Conservation (phyloP, 495 filamentous ascomycete genomes). For the Paragyromitra xinjiangensis region DNA sequence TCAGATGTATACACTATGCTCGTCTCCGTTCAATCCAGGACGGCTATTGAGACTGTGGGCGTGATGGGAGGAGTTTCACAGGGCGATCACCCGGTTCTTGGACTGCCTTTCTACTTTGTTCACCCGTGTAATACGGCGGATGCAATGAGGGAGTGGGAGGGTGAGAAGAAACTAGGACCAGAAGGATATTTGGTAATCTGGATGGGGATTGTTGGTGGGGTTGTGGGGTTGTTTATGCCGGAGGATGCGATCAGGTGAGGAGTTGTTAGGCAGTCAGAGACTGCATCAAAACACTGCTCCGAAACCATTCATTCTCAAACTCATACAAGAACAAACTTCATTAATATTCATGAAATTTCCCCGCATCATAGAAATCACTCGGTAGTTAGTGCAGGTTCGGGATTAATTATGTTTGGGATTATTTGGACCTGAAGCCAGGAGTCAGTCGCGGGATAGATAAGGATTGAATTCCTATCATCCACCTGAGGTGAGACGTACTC, state of each 20-base stretch:
- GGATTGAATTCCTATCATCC: too few relatives aligned
- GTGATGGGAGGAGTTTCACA: conserved; percentile 49
- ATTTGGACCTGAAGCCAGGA: too few relatives aligned
- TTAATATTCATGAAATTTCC: not conserved
- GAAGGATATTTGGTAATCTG: conserved; percentile 45
- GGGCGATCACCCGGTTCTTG: conserved; percentile 42
- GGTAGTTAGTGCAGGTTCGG: not conserved
- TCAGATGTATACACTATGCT: conserved; percentile 36
- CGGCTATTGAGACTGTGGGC: conserved; percentile 29
- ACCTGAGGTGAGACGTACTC: too few relatives aligned
- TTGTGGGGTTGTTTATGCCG: conserved; percentile 18
- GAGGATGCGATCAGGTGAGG: not conserved
- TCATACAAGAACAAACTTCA: too few relatives aligned
- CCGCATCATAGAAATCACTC: conserved; percentile 2
- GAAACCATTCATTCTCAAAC: too few relatives aligned
- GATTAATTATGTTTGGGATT: not conserved
- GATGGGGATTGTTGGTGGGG: conserved; percentile 45
- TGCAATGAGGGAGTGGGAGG: conserved; percentile 45
- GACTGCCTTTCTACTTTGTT: conserved; percentile 46
- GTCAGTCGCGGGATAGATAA: too few relatives aligned
- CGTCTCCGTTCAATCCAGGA: conserved; percentile 20
- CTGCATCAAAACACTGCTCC: too few relatives aligned
- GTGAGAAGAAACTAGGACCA: not conserved
- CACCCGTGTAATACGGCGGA: conserved; percentile 51
- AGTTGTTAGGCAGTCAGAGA: not conserved